Evolutionary conservation across 2,329 filamentous ascomycete species (phyloP), one percentile per base, ranked within the genome.

Genomic region (Mycosphaerella sp.): DNA sequence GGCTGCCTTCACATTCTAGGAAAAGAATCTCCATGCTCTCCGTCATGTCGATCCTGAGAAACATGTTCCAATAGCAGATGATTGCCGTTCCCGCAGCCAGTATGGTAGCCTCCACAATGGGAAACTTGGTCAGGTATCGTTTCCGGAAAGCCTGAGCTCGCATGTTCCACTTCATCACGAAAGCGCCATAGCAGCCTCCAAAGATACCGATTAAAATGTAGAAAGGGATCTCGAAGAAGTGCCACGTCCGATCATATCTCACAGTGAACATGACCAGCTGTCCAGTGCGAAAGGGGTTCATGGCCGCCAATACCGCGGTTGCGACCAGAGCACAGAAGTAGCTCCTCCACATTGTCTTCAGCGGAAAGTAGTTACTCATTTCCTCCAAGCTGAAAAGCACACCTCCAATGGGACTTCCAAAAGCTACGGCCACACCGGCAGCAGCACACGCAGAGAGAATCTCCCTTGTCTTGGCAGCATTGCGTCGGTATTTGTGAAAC

Each of bases 241-340:
- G 93, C 93, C 93, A 98, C 36, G 87, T 85, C 36, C 91, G 85
- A 69, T 97, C 91, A 66, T 98, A 98, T 62, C 83, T 82, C 64
- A 98, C 91, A 64, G 95, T 90, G 70, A 98, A 98, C 91, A 98
- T 97, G 80, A 98, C 93, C 37, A 98, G 79, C 66, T 98, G 93
- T 16, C 93, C 93, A 0, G 93, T 97, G 46, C 93, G 78, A 71
- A 98, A 98, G 17, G 93, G 93, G 62, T 98, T 98, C 88, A 98
- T 95, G 52, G 87, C 88, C 21, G 93, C 86, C 35, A 98, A 73
- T 13, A 95, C 89, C 44, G 89, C 89, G 1, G 93, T 97, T 4
- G 90, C 93, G 4, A 98, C 91, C 58, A 98, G 73, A 27, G 93
- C 93, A 70, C 93, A 98, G 68, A 98, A 97, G 68, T 97, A 98